Base-by-base conservation (phyloP, 179 eudicot species). In the Beta lomatogona region DNA sequence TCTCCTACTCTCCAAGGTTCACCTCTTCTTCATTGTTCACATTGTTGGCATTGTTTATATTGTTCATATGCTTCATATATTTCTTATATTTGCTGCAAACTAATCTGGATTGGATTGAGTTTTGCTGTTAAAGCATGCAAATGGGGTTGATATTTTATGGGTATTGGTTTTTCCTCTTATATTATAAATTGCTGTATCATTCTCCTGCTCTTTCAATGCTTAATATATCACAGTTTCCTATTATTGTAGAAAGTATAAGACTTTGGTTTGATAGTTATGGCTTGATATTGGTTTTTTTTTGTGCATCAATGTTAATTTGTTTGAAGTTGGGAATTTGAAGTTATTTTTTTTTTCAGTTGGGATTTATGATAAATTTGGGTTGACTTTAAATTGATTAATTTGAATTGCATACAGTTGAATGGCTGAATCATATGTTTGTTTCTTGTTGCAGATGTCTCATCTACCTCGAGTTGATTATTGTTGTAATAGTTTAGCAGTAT, bases 1-100 rank as follows among this genome's bases (percentile, higher is more conserved):
- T 79, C 21, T 74, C 78, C 66, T 61, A 16, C 31, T 71, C 67
- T 70, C 82, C 3, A 64, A 85, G 85, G 87, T 81, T 28, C 19
- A 25, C 31, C 9, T 9, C 81, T 53, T 46, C 50, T 19, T 60
- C 52, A 9, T 14, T 13, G 61, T 67, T 46, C 69, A 44, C 16
- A 22, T 44, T 54, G 5, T 63, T 22, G 4, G 12, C 4, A 9
- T 77, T 55, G 1, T 18, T 63, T 44, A 19, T 22, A 5, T 6
- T 52, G 1, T 16, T 58, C 12, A 2, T 75, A 4, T 72, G 45
- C 44, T 69, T 6, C 9, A 54, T 10, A 6, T 5, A 9, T 36
- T 11, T 48, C 46, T 7, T 21, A 4, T 1, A 1, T 13, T 60
- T 41, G 55, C 19, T 21, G 25, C 10, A 31, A 0, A 28, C 3